phyloP scores from a whole-genome alignment of 2,329 filamentous ascomycete genomes.

The Pseudopithomyces maydicus region DNA sequence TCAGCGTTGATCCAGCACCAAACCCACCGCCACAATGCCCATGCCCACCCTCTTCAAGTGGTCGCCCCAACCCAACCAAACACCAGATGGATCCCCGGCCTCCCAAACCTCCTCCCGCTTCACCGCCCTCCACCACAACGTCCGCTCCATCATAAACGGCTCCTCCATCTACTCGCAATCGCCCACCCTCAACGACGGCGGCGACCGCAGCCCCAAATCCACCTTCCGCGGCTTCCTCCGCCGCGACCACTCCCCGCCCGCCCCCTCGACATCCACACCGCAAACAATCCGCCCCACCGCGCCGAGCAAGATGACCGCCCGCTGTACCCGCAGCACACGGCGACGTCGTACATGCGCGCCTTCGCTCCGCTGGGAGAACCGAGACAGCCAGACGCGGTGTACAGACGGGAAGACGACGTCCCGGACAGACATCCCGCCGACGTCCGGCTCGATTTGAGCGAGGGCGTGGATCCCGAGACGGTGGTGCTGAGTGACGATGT shows the following conservation, averaged over 20 bases:
- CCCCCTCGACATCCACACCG: slow-evolving; percentile 25
- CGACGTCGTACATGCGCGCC: slow-evolving; percentile 39
- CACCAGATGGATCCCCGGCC: slow-evolving; percentile 27
- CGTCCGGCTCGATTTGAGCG: slow-evolving; percentile 36
- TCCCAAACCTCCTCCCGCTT: slow-evolving; percentile 25
- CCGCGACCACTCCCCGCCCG: slow-evolving; percentile 29
- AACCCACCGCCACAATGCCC: slow-evolving; percentile 31
- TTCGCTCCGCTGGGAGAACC: slow-evolving; percentile 34
- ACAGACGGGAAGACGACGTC: slow-evolving; percentile 10
- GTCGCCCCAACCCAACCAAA: slow-evolving; percentile 39
- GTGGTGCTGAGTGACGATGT: slow-evolving; percentile 54
- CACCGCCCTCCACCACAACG: slow-evolving; percentile 22
- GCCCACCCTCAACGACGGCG: slow-evolving; percentile 24
- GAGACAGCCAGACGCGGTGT: slow-evolving; percentile 24
- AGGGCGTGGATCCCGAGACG: slow-evolving; percentile 56
- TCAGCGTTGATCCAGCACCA: not conserved
- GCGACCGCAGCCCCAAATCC: slow-evolving; percentile 39
- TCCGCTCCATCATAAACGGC: slow-evolving; percentile 39
- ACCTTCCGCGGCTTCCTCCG: slow-evolving; percentile 39
- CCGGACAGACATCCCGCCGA: slow-evolving; percentile 37
- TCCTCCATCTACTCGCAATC: slow-evolving; percentile 45
- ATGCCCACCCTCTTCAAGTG: slow-evolving; percentile 37
- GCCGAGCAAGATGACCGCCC: slow-evolving; percentile 33
- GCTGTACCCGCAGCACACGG: slow-evolving; percentile 40
- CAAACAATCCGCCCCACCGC: slow-evolving; percentile 27